Conservation (phyloP, 257 asterid species). For the Henckelia pumila region DNA sequence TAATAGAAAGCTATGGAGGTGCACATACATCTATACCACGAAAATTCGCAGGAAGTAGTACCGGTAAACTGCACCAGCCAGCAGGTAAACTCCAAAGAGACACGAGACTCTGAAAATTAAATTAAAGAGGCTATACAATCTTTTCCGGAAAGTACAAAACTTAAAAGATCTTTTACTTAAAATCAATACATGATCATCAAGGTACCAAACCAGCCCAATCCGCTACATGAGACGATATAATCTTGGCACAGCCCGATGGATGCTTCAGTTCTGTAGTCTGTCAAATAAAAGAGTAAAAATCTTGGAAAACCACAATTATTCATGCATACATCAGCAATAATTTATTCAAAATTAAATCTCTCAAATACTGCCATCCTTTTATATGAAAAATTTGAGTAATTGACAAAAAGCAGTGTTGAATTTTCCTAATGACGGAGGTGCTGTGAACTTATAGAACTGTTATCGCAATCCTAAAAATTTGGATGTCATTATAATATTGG, state of each 20-base stretch:
- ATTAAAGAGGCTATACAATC: conserved; percentile 12
- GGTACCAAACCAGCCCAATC: conserved; percentile 86
- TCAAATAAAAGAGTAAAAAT: conserved; percentile 26
- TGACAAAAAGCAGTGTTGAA: neutral
- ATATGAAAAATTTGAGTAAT: neutral
- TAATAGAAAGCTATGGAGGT: conserved; percentile 16
- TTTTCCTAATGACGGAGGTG: neutral
- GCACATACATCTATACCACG: conserved; percentile 89
- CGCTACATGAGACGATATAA: conserved; percentile 53
- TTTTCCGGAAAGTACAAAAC: conserved; percentile 8
- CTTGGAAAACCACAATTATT: conserved; percentile 22
- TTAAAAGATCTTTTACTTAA: conserved; percentile 11
- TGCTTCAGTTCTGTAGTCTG: conserved; percentile 78
- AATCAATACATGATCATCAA: conserved; percentile 52
- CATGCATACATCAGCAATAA: neutral
- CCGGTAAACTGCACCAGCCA: conserved; percentile 79
- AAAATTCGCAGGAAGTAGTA: conserved; percentile 64
- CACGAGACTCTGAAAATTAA: conserved; percentile 58
- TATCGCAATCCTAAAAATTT: neutral
- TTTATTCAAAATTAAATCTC: no score
- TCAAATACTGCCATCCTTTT: conserved; percentile 7
- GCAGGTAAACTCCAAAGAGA: conserved; percentile 70
- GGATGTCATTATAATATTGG: neutral
- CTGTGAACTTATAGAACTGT: neutral
- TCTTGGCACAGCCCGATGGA: conserved; percentile 88